Evolutionary conservation across 306 rosid species (phyloP).

Genomic region (Canavalia ensiformis): DNA sequence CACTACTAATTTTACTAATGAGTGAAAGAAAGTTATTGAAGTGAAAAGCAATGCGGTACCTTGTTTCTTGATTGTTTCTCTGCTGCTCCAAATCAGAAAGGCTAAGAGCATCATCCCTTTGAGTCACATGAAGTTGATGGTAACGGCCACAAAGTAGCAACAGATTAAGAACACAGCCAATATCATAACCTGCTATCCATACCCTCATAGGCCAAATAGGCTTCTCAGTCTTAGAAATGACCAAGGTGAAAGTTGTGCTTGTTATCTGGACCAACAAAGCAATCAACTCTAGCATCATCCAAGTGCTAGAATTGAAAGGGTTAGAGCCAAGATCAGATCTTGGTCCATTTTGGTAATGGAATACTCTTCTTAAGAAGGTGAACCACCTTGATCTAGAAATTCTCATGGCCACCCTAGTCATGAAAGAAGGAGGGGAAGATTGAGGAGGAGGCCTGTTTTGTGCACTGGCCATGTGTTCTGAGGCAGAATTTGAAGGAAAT

Average conservation of each 20-base stretch:
- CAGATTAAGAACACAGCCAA: slow-evolving; percentile 74
- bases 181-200: slow-evolving; percentile 85
- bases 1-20: not conserved
- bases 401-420: slow-evolving; percentile 70
- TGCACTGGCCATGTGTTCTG: slow-evolving; percentile 44
- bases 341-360: slow-evolving; percentile 92
- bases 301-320: slow-evolving; percentile 80
- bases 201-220: slow-evolving; percentile 98
- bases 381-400: slow-evolving; percentile 93
- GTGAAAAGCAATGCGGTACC: slow-evolving; percentile 57
- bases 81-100: slow-evolving; percentile 73
- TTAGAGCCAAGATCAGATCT: slow-evolving; percentile 80
- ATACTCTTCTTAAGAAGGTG: slow-evolving; percentile 80
- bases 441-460: slow-evolving; percentile 49
- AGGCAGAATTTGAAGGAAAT: slow-evolving; percentile 54
- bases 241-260: slow-evolving; percentile 61
- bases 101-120: slow-evolving; percentile 54
- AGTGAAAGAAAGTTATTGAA: not conserved
- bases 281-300: slow-evolving; percentile 83
- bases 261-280: slow-evolving; percentile 76
- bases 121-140: slow-evolving; percentile 59
- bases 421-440: slow-evolving; percentile 52
- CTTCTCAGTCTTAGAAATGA: slow-evolving; percentile 74
- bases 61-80: slow-evolving; percentile 68
- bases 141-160: slow-evolving; percentile 79